Evolutionary conservation across 495 filamentous ascomycete species (phyloP).

Genomic region (Talaromyces borbonicus): DNA sequence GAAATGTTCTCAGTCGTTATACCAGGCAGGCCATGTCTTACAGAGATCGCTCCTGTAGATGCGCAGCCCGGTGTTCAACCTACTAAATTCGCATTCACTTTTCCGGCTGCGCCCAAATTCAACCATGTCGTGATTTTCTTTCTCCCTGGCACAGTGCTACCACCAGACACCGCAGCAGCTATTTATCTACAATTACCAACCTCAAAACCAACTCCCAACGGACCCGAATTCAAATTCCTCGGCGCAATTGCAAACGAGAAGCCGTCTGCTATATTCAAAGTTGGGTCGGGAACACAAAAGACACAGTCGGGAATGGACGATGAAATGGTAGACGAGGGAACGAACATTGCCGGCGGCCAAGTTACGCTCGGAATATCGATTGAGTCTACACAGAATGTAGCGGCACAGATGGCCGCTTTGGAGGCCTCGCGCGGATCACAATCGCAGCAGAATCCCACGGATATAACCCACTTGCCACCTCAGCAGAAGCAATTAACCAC

Average conservation of each 20-base stretch:
- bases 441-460: conserved; percentile 16
- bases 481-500: conserved; percentile 43
- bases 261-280: conserved; percentile 77
- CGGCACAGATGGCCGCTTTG: conserved; percentile 51
- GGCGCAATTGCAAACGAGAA: conserved; percentile 84
- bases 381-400: conserved; percentile 64
- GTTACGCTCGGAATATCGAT: conserved; percentile 74
- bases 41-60: conserved; percentile 47
- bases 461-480: conserved; percentile 19
- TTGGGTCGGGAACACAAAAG: conserved; percentile 26
- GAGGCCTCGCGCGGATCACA: conserved; percentile 27
- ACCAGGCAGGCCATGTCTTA: conserved; percentile 49
- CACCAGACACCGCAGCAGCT: conserved; percentile 67
- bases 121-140: conserved; percentile 83
- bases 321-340: conserved; percentile 36
- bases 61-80: conserved; percentile 37
- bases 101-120: conserved; percentile 51
- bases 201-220: conserved; percentile 18
- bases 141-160: conserved; percentile 67
- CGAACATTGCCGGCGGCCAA: conserved; percentile 19
- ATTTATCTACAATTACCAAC: conserved; percentile 71
- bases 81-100: conserved; percentile 58
- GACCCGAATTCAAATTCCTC: conserved; percentile 62
- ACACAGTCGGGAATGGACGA: conserved; percentile 27
- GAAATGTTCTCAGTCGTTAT: conserved; percentile 49